Evolutionary conservation across 495 filamentous ascomycete species (phyloP), one percentile per base, ranked within the genome.

Genomic region (Aspergillus baeticus): DNA sequence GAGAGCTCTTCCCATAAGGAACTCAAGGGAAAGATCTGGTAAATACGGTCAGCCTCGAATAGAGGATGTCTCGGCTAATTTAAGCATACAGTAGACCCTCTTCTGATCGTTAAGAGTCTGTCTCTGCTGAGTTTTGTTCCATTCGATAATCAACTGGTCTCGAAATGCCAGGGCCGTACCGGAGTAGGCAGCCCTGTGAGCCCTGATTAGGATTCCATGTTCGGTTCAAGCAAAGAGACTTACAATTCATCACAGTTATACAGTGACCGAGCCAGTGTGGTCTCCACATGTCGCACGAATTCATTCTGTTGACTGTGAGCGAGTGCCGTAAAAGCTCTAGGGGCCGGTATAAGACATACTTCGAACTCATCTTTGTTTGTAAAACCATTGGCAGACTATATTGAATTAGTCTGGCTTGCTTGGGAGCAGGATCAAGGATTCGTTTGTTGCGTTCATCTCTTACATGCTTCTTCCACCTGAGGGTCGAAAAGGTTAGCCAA

Each of bases 41-140:
- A 36, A n/a, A 31, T 49, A 6, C 18, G 4, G 48, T 66, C 39
- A 69, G 47, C 36, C n/a, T 42, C 29, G 0, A 34, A 51, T 14
- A 13, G 48, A 3, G 5, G 42, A 15, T 15, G 8, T 29, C 26
- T 34, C 17, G 29, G 22, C 10, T 20, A 18, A 21, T 10, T 14
- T 5, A 29, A 13, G 51, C 78, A 51, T 78, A 85, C 81, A 98
- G 74, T 98, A 98, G 44, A 98, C 82, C 35, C 94, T 82, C 80
- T 98, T 98, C 70, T 86, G 86, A 63, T 96, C 95, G 23, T 80
- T 75, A 54, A 89, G 89, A 17, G 92, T 96, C 77, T 98, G 94
- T 50, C 87, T 86, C 73, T 98, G 94, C 70, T 98, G 95, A 50
- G 94, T 98, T 71, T 86, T 89, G 73, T 97, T 98, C 94, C 94